Conservation (phyloP, 192 early-diverging fungal genomes). For the Obelidium mucronatum region DNA sequence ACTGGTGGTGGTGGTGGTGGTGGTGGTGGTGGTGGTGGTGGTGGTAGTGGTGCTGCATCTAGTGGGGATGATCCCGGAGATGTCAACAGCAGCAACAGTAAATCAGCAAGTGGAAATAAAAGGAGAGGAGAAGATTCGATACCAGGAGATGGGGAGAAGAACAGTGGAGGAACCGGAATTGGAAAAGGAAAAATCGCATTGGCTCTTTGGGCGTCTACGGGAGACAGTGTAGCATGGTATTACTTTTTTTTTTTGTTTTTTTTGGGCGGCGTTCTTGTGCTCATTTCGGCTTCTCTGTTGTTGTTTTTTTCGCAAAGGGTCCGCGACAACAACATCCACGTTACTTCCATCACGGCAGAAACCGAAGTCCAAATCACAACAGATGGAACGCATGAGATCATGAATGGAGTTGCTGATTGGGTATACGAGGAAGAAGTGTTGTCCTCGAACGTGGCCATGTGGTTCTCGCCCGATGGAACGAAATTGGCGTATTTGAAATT, state of each 20-base stretch:
- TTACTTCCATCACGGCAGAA: constrained; percentile 59
- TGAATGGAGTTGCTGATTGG: constrained; percentile 98
- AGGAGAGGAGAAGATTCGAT: not conserved
- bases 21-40: not conserved
- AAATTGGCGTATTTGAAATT: constrained; percentile 85
- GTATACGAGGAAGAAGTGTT: constrained; percentile 98
- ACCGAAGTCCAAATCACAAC: constrained; percentile 79
- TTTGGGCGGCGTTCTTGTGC: not conserved
- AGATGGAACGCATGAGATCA: constrained; percentile 81
- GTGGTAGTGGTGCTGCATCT: not conserved
- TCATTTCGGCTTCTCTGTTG: not conserved
- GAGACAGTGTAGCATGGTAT: constrained; percentile 69
- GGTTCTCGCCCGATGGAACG: constrained; percentile 88
- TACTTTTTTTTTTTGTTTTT: not conserved
- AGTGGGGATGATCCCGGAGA: not conserved
- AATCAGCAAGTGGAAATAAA: not conserved
- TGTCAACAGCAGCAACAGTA: not conserved
- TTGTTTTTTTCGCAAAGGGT: constrained; percentile 69
- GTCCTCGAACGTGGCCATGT: constrained; percentile 67
- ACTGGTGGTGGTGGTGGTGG: constrained; percentile 30
- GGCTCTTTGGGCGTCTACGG: constrained; percentile 81
- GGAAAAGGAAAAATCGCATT: constrained; percentile 64
- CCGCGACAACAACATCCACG: constrained; percentile 85
- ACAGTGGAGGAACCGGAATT: too few species aligned
- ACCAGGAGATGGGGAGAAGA: constrained; percentile 1